Conservation (phyloP, 768 basidiomycete genomes). For the Sarcodon aspratus region DNA sequence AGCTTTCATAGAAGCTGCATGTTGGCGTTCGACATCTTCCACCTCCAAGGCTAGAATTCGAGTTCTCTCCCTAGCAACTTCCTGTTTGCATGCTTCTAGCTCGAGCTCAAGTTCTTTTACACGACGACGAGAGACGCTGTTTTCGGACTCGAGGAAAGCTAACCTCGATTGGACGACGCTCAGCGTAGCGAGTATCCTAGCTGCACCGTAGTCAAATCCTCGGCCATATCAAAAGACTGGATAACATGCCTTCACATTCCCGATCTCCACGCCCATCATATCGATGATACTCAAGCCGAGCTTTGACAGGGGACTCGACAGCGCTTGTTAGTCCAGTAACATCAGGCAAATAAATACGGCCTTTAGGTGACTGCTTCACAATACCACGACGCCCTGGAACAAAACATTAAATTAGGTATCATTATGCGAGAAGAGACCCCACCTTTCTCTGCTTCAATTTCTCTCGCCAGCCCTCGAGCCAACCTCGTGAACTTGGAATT, state of each 20-base stretch:
- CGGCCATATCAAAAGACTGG: neutral
- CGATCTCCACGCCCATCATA: constrained; percentile 31
- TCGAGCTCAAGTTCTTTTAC: constrained; percentile 85
- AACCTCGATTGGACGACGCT: constrained; percentile 57
- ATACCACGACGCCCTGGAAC: neutral
- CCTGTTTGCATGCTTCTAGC: constrained; percentile 73
- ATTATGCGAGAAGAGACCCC: neutral
- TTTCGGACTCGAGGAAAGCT: constrained; percentile 68
- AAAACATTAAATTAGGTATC: neutral
- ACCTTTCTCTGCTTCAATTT: constrained; percentile 31
- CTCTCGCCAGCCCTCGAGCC: constrained; percentile 42
- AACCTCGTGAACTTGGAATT: constrained; percentile 50
- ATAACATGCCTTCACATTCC: constrained; percentile 34
- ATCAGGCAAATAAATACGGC: constrained; percentile 54
- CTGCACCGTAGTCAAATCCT: neutral
- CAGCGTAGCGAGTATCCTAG: constrained; percentile 39
- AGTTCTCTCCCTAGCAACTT: constrained; percentile 61
- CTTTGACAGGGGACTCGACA: constrained; percentile 61
- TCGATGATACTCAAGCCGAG: constrained; percentile 39
- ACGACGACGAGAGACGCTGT: constrained; percentile 66
- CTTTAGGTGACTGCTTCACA: constrained; percentile 3
- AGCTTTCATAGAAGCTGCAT: constrained; percentile 20
- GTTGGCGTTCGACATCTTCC: constrained; percentile 22
- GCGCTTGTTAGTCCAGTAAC: constrained; percentile 78
- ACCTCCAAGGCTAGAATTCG: constrained; percentile 44